Percentiles rank a stretch among this genome's conserved stretches.
Evolutionary conservation across 495 filamentous ascomycete genomes (phyloP).

Genomic region (Penicillium cataractarum): DNA sequence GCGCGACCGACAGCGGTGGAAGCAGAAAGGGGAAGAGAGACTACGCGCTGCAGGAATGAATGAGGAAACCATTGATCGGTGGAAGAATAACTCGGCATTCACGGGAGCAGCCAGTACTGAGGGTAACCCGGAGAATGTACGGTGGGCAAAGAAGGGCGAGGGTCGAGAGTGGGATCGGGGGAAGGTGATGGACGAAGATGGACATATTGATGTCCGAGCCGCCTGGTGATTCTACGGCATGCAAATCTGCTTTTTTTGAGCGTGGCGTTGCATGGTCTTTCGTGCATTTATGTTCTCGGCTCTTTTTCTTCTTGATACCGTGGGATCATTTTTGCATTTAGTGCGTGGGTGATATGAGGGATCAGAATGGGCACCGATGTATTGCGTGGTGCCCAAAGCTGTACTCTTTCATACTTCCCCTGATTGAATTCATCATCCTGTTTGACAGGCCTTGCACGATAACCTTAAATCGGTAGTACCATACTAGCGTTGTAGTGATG

Average conservation of each 20-base stretch:
- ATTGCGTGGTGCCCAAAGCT: background rate
- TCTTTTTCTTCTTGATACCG: constrained; percentile 15
- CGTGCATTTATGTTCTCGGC: background rate
- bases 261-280: constrained; percentile 16
- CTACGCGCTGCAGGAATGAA: constrained; percentile 78
- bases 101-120: constrained; percentile 43
- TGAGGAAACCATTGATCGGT: constrained; percentile 74
- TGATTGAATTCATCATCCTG: background rate
- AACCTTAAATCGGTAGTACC: background rate
- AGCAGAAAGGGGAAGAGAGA: constrained; percentile 74
- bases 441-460: background rate
- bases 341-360: background rate
- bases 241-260: background rate
- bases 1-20: constrained; percentile 83
- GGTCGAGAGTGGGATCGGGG: constrained; percentile 90
- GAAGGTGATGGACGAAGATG: constrained; percentile 72
- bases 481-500: background rate
- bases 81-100: constrained; percentile 65
- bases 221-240: constrained; percentile 37
- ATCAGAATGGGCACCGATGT: background rate
- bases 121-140: constrained; percentile 65
- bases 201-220: constrained; percentile 57
- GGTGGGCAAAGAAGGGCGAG: constrained; percentile 78
- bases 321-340: background rate
- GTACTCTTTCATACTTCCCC: background rate